Evolutionary conservation across 768 basidiomycete genomes (phyloP), one percentile per base, ranked within the genome.

Genomic region (Pisolithus marmoratus): DNA sequence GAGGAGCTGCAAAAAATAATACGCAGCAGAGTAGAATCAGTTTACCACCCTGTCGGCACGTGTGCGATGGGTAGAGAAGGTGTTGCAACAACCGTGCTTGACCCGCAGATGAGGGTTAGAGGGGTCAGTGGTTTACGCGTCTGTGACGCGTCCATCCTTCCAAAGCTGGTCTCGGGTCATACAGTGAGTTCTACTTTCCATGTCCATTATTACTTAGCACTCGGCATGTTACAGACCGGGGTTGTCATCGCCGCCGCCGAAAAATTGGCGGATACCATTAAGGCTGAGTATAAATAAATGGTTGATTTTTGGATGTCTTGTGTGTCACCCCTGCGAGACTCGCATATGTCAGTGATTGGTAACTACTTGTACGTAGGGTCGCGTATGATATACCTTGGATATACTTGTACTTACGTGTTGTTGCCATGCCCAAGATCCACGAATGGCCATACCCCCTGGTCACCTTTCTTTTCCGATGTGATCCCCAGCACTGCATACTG

Each of bases 401-500:
- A 11, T 22, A 11, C 22, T 5, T 45, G 27, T 27, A 22, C 29
- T 22, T 47, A 31, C 8, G 11, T 23, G 46, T 20, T 36, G 31
- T 27, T 40, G 12, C 9, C 11, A 23, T 24, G 38, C 17, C 19
- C 45, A 2, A 14, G 22, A 20, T 40, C 46, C 47, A 66, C 57
- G 48, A 71, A 70, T 12, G 70, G 72, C 70, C 69, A 72, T 36
- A 61, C 59, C 0, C 49, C 42, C 38, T 55, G 37, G 12, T 45
- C 46, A 2, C 52, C 52, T 1, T 14, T 42, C 26, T 38, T 61
- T 17, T 71, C 72, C 4, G 51, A 48, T 8, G 56, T 62, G 2
- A 86, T 55, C 2, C 84, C 93, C 65, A 97, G 70, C 17, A 97
- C 77, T 66, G 84, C 77, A 63, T 97, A 98, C 71, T 95, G 81